These are phyloP conservation scores for Blastobotrys americana DNA, from an alignment of 805 yeast genomes.

Conservation along the genomic window DNA sequence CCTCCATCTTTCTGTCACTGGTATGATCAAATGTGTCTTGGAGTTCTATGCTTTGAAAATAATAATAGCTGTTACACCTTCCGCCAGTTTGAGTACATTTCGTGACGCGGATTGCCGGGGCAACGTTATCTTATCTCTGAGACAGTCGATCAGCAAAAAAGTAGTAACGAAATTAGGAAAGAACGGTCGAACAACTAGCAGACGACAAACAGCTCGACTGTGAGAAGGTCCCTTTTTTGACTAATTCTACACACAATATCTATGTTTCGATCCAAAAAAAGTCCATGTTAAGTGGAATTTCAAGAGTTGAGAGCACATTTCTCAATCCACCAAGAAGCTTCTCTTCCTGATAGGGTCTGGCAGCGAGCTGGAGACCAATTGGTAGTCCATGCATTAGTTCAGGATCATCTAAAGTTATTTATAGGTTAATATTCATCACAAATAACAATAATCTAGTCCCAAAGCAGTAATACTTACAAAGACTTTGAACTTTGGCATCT, in stretches of 20 bases:
- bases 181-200: too few species aligned
- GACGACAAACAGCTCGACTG: too few species aligned
- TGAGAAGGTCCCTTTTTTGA: too few species aligned
- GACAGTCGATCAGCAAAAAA: too few species aligned
- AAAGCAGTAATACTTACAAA: neutral
- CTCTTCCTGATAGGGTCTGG: neutral
- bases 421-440: too few species aligned
- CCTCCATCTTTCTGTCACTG: neutral
- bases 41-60: neutral
- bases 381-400: slow-evolving; percentile 1
- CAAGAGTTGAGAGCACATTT: neutral
- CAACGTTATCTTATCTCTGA: too few species aligned
- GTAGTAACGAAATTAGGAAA: too few species aligned
- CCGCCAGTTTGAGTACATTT: too few species aligned
- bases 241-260: too few species aligned
- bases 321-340: slow-evolving; percentile 1
- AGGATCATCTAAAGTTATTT: neutral
- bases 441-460: neutral
- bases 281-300: neutral
- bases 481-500: neutral
- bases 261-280: too few species aligned
- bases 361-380: slow-evolving; percentile 1
- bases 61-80: neutral
- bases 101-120: too few species aligned
- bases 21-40: neutral